Evolutionary conservation across 495 filamentous ascomycete genomes (phyloP).

Genomic region (Chaetomium cochliodes): DNA sequence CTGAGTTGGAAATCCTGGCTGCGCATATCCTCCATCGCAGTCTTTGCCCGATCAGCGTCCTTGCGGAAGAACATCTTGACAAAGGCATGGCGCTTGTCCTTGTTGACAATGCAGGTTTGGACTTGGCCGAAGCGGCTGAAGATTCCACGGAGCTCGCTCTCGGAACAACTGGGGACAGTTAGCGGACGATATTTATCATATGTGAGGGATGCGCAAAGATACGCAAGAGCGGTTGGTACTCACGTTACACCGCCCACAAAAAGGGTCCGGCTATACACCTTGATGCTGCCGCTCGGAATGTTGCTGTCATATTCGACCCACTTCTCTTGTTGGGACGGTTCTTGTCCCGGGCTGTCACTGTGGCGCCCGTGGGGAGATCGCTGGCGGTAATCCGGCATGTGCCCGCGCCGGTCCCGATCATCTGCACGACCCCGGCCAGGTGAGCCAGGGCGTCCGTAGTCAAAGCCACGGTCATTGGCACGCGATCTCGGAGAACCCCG

Average conservation of each 20-base stretch:
- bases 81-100: constrained; percentile 96
- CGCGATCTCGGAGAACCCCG: constrained; percentile 44
- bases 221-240: constrained; percentile 38
- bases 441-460: constrained; percentile 41
- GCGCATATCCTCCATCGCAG: constrained; percentile 83
- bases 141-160: constrained; percentile 72
- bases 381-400: constrained; percentile 73
- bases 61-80: constrained; percentile 93
- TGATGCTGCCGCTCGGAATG: constrained; percentile 73
- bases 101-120: constrained; percentile 96
- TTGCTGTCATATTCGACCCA: constrained; percentile 76
- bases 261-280: constrained; percentile 90
- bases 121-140: constrained; percentile 81
- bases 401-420: constrained; percentile 57
- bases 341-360: constrained; percentile 54
- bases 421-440: constrained; percentile 61
- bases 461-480: constrained; percentile 42
- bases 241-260: constrained; percentile 96
- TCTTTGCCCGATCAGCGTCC: constrained; percentile 79
- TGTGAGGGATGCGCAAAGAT: background rate
- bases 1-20: constrained; percentile 71
- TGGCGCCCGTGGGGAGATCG: constrained; percentile 70
- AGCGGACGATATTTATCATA: constrained; percentile 8
- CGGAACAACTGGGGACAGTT: constrained; percentile 57
- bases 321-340: constrained; percentile 54